Evolutionary conservation across 192 early-diverging fungal species (phyloP), one percentile per base, ranked within the genome.

Genomic region (Lobosporangium transversale): DNA sequence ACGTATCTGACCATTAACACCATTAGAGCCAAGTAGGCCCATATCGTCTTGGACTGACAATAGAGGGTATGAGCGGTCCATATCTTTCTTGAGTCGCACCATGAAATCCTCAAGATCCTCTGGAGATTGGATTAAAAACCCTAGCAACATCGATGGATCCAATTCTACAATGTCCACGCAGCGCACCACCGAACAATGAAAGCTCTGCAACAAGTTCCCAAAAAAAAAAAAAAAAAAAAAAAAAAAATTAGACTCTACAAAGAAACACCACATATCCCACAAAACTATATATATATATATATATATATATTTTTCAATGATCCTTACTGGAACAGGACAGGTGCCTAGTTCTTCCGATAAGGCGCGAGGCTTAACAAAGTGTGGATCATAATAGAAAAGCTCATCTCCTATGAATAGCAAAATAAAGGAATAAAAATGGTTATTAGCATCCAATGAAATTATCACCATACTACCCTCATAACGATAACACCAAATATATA

Each of bases 141-240:
- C 79, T 20, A 80, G 43, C 1, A 80, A 51, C 79, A 80, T 80
- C 0, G 79, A 80, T 7, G 79, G 79, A 29, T 80, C 79, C 23
- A 80, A 52, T 55, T 80, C 79, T 11, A 29, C 20, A 27, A 80
- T 80, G 32, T 74, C 70, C 70, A 74, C 74, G 2, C 65, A 47
- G 4, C 79, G 52, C 2, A 80, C 70, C 1, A 80, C 70, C 5
- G 64, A 48, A 23, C 69, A 80, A 23, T 80, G 79, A 33, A 71
- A 80, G 49, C 62, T 71, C 79, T 80, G 26, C 14, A 9, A 35
- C 18, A 23, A 12, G 30, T 17, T 15, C 21, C 37, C 21, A 17
- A 30, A 15, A 29, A 42, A 51, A 32, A 52, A 40, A 61, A 35
- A 32, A 48, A 47, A 47, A 44, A 3, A 31, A 5, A 32, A 32